Percentiles rank a stretch among this genome's conserved stretches.
phyloP scores from a whole-genome alignment of 176 grass and related monocot species.

The Aegilops bicornis region DNA sequence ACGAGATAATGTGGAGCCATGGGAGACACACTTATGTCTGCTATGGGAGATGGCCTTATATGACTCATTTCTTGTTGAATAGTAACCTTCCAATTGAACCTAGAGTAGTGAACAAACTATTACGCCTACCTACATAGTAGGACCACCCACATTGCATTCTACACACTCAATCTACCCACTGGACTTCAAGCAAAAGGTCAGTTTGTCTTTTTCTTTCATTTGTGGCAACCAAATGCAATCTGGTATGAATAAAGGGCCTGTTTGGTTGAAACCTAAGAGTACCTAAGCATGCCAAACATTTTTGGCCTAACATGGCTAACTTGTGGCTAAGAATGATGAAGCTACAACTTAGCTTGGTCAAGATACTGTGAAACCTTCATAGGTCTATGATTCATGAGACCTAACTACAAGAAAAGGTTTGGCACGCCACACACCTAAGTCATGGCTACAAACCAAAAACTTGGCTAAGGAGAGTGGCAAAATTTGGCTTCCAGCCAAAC shows the following conservation, averaged over 20 bases:
- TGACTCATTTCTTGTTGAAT: not conserved
- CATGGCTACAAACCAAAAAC: not conserved
- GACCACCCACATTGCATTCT: not conserved
- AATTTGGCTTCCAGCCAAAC: not conserved
- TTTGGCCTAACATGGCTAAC: not conserved
- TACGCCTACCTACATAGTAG: not conserved
- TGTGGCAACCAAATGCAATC: slow-evolving; percentile 1
- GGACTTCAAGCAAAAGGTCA: not conserved
- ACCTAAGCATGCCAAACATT: not conserved
- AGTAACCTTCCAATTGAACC: not conserved
- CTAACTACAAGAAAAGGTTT: slow-evolving; percentile 5
- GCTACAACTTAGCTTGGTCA: not conserved
- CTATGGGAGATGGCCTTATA: not conserved
- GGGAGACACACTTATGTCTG: not conserved
- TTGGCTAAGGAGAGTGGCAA: not conserved
- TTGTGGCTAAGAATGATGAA: not conserved
- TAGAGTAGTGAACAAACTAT: not conserved
- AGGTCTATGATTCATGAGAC: not conserved
- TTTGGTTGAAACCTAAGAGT: not conserved
- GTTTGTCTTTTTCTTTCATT: not conserved
- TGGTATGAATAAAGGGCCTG: not conserved
- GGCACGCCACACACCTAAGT: not conserved
- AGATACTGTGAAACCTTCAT: not conserved
- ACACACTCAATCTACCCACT: not conserved
- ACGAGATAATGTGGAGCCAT: not conserved